Percentiles rank a stretch among this genome's conserved stretches.
Conservation (phyloP, 2,329 filamentous ascomycete species). For the Pyricularia sp. region DNA sequence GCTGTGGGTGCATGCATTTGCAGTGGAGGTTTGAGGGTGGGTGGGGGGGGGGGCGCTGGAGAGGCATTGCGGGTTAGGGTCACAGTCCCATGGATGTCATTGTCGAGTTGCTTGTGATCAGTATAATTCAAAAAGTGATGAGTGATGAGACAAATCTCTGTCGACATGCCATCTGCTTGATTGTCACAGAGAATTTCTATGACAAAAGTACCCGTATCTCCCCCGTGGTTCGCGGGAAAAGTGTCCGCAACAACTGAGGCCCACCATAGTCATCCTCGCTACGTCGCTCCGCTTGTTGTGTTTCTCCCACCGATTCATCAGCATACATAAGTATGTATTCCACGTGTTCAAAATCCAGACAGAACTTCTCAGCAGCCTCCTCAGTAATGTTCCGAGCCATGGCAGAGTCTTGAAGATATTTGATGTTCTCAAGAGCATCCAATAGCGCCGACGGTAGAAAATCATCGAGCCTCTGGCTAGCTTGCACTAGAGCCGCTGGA, state of each 20-base stretch:
- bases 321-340: conserved; percentile 38
- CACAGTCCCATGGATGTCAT: neutral
- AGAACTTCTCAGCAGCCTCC: conserved; percentile 75
- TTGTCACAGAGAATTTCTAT: conserved; percentile 22
- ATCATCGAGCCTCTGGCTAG: conserved; percentile 72
- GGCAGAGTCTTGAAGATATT: conserved; percentile 60
- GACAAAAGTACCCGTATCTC: conserved; percentile 52
- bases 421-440: conserved; percentile 78
- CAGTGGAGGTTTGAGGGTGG: neutral
- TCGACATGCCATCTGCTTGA: neutral
- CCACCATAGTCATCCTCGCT: conserved; percentile 15
- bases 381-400: conserved; percentile 71
- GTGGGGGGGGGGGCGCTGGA: too few species aligned
- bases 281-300: conserved; percentile 4
- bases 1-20: neutral
- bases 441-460: conserved; percentile 90
- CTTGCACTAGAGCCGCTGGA: conserved; percentile 48
- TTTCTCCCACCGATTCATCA: conserved; percentile 22
- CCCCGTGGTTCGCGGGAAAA: conserved; percentile 50
- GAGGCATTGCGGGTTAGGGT: neutral
- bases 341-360: conserved; percentile 64
- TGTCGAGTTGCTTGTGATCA: neutral
- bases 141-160: neutral
- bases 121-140: neutral
- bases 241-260: conserved; percentile 23